Base-by-base conservation (phyloP, 2,329 filamentous ascomycete species). In the Neopestalotiopsis clavispora region DNA sequence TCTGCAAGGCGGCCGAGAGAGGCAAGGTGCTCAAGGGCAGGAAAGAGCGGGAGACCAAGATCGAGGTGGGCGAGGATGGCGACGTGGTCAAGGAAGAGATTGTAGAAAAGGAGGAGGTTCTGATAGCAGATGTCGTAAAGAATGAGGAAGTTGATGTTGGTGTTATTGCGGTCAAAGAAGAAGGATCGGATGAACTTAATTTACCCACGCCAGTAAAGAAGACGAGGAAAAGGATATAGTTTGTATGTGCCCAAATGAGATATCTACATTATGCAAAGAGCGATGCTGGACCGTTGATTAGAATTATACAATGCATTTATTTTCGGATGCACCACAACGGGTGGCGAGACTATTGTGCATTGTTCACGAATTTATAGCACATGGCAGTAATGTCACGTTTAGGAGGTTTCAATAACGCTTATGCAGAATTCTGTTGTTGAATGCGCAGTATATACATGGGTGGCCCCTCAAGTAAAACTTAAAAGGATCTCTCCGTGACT, bases 1-100 rank as follows among this genome's bases (percentile, higher is more conserved):
- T 98, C 69, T 99, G 96, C 81, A 90, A 86, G 77, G 88, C 89
- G 12, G 92, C 92, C 34, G 88, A 94, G 70, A 83, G 85, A 76
- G 89, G 86, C 65, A 90, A 92, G 81, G 87, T 91, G 4, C 78
- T 80, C 7, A 85, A 87, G 69, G 88, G 87, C 30, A 85, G 85
- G 72, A 90, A 84, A 79, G 79, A 83, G 68, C 85, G 84, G 78
- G 82, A 80, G 67, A 79, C 79, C 20, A 72, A 78, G 69, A 70
- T 74, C 17, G 75, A 75, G 61, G 69, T 71, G 42, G 56, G 32
- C 32, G 68, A 60, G 12, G 68, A 34, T 17, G 68, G 49, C 13
- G 64, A 59, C 32, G 65, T 34, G 49, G n/a, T 67, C n/a, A 67
- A 76, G 57, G 77, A 80, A 68, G 72, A 72, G 49, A 70, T 77